Percentiles rank a stretch among this genome's conserved stretches.
Conservation (phyloP, 495 filamentous ascomycete species). For the Tricharina praecox region DNA sequence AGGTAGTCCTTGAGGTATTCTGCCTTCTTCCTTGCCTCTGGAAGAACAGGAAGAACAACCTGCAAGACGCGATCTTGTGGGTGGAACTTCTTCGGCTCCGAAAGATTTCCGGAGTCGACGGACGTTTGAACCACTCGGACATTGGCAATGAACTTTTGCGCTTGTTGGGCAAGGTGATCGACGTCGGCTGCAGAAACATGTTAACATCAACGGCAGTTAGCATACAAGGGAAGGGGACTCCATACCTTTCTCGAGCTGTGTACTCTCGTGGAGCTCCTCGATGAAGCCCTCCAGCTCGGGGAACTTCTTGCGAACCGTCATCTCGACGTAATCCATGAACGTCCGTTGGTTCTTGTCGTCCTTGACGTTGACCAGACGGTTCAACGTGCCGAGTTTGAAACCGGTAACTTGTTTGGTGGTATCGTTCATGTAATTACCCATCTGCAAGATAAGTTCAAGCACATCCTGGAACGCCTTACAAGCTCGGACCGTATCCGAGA, state of each 20-base stretch:
- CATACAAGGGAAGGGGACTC: neutral
- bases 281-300: slow-evolving; percentile 84
- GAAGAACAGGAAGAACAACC: slow-evolving; percentile 84
- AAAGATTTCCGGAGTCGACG: slow-evolving; percentile 84
- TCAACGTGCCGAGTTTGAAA: slow-evolving; percentile 94
- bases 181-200: slow-evolving; percentile 39
- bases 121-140: slow-evolving; percentile 83
- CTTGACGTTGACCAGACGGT: slow-evolving; percentile 89
- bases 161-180: slow-evolving; percentile 73
- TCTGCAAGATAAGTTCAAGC: slow-evolving; percentile 85
- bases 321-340: slow-evolving; percentile 91
- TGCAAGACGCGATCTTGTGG: slow-evolving; percentile 88
- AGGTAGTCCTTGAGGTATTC: slow-evolving; percentile 90
- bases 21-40: slow-evolving; percentile 86
- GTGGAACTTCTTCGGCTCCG: slow-evolving; percentile 93
- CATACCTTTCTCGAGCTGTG: slow-evolving; percentile 65
- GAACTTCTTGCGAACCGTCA: slow-evolving; percentile 89
- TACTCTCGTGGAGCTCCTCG: slow-evolving; percentile 68
- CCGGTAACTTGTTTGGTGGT: slow-evolving; percentile 94
- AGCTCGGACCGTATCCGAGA: slow-evolving; percentile 75
- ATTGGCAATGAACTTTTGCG: slow-evolving; percentile 88
- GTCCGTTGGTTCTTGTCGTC: slow-evolving; percentile 97
- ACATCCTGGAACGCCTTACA: slow-evolving; percentile 90
- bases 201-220: neutral
- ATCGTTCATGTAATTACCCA: slow-evolving; percentile 99